Conservation (phyloP, 495 filamentous ascomycete genomes). For the Saxispiralis lemnorum region DNA sequence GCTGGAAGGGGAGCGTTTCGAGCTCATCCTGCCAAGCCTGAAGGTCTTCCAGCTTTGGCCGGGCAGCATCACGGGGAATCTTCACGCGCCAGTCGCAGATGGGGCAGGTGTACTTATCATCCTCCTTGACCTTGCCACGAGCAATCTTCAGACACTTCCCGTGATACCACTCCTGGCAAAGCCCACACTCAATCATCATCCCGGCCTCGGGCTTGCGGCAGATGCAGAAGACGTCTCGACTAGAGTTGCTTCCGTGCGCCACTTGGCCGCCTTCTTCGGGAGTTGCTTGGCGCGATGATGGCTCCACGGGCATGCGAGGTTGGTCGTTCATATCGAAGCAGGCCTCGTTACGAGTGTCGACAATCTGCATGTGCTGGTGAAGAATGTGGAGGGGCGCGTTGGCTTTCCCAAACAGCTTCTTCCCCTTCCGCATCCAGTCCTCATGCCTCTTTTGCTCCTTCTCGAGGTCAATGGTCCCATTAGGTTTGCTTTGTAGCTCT, state of each 20-base stretch:
- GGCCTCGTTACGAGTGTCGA: conserved; percentile 66
- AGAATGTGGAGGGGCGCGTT: conserved; percentile 94
- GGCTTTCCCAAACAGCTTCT: conserved; percentile 96
- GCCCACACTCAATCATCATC: conserved; percentile 98
- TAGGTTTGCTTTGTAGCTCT: conserved; percentile 78
- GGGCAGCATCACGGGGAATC: conserved; percentile 93
- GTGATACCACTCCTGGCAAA: conserved; percentile 99
- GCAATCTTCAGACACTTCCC: conserved; percentile 98
- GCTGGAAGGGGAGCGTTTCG: conserved; percentile 70
- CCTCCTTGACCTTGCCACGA: conserved; percentile 90
- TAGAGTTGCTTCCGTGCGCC: conserved; percentile 32
- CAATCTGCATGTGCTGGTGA: conserved; percentile 83
- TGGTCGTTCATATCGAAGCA: conserved; percentile 90
- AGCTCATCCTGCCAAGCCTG: conserved; percentile 79
- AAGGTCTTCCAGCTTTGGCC: conserved; percentile 88
- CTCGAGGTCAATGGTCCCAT: conserved; percentile 80
- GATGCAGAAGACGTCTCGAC: conserved; percentile 85
- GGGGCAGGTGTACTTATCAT: conserved; percentile 94
- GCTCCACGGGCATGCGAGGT: conserved; percentile 75
- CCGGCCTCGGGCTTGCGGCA: conserved; percentile 84
- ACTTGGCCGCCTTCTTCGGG: conserved; percentile 41
- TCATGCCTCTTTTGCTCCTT: conserved; percentile 90
- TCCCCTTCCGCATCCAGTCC: conserved; percentile 97
- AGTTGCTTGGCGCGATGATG: conserved; percentile 67
- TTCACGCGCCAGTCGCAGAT: conserved; percentile 96